Evolutionary conservation across 352 stramenopile species (phyloP).

Genomic region (Globisporangium splendens): DNA sequence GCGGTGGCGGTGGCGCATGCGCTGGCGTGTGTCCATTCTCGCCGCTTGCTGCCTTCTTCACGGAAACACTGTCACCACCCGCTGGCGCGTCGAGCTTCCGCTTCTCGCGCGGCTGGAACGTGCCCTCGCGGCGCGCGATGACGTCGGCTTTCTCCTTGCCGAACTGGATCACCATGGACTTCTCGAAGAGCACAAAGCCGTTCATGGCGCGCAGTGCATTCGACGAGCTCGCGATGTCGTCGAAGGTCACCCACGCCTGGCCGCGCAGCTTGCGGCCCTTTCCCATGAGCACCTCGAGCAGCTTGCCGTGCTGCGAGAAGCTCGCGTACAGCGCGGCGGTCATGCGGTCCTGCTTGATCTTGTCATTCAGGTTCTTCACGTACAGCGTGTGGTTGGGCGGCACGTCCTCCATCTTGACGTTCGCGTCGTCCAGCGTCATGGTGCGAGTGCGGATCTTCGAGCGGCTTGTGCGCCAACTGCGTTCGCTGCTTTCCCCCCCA

Average conservation of each 20-base stretch:
- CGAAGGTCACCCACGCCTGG: slow-evolving; percentile 92
- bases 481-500: not conserved
- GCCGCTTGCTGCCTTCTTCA: slow-evolving; percentile 28
- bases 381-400: slow-evolving; percentile 92
- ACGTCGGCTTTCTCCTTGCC: slow-evolving; percentile 83
- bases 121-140: slow-evolving; percentile 66
- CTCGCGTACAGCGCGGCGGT: slow-evolving; percentile 88
- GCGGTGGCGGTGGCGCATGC: slow-evolving; percentile 30
- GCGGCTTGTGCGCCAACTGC: not conserved
- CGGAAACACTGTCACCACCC: slow-evolving; percentile 14
- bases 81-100: slow-evolving; percentile 62
- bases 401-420: slow-evolving; percentile 26
- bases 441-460: too few species aligned
- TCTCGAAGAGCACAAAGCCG: slow-evolving; percentile 86
- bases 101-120: slow-evolving; percentile 78
- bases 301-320: slow-evolving; percentile 92
- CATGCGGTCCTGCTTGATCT: slow-evolving; percentile 91
- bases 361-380: slow-evolving; percentile 93
- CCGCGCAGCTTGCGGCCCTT: slow-evolving; percentile 79
- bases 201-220: slow-evolving; percentile 88
- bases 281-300: slow-evolving; percentile 89
- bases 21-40: slow-evolving; percentile 21
- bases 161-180: slow-evolving; percentile 81
- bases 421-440: slow-evolving; percentile 2
- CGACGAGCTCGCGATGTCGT: slow-evolving; percentile 84